These are phyloP conservation scores for Viola odorata DNA, from an alignment of 345 rosid species.

Conservation along the genomic window DNA sequence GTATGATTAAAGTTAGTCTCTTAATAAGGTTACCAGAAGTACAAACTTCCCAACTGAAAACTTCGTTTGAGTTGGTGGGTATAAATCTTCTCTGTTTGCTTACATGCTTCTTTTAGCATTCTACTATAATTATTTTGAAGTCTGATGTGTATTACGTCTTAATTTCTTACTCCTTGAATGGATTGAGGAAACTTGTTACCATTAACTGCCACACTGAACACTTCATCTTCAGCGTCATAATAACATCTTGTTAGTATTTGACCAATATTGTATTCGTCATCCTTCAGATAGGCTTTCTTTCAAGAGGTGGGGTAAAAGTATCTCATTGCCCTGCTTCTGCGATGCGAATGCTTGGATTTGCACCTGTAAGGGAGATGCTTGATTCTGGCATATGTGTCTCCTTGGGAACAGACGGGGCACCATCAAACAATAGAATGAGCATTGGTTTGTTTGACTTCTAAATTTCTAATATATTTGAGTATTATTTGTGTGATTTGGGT, in stretches of 20 bases:
- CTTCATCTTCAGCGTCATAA: not conserved
- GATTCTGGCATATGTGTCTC: slow-evolving; percentile 56
- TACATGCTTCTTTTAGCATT: not conserved
- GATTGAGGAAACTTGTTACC: not conserved
- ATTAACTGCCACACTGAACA: too few relatives aligned
- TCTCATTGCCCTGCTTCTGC: slow-evolving; percentile 76
- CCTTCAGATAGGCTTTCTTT: slow-evolving; percentile 51
- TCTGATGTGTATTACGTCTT: not conserved
- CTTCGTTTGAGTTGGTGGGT: too few relatives aligned
- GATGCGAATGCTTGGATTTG: slow-evolving; percentile 77
- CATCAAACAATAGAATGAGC: slow-evolving; percentile 80
- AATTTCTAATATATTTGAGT: slow-evolving; percentile 2
- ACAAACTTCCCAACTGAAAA: too few relatives aligned
- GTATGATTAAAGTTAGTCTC: too few relatives aligned
- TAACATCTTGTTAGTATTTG: not conserved
- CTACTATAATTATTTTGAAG: not conserved
- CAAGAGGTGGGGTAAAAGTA: slow-evolving; percentile 58
- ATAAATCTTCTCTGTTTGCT: too few relatives aligned
- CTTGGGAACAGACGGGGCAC: slow-evolving; percentile 81
- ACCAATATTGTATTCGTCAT: not conserved
- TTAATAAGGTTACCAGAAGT: too few relatives aligned
- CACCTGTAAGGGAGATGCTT: slow-evolving; percentile 61
- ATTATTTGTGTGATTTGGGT: not conserved
- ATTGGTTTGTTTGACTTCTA: slow-evolving; percentile 39
- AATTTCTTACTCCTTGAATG: not conserved